These are phyloP conservation scores for Glebionis coronaria DNA, from an alignment of 129 eudicot genomes.

Conservation along the genomic window DNA sequence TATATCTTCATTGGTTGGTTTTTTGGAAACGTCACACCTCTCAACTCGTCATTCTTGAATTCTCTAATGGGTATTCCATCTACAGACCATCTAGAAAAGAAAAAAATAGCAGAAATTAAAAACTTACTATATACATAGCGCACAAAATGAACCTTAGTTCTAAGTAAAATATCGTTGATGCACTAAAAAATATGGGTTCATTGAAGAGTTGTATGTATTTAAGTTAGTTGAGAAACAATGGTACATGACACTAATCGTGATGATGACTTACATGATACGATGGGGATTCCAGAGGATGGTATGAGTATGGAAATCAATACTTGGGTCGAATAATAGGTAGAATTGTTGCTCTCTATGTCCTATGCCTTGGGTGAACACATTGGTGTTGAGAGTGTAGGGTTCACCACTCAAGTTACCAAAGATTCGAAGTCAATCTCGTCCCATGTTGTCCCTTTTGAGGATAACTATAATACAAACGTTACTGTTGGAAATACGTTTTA, in stretches of 20 bases:
- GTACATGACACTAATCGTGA: no score
- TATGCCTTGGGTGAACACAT: conserved; percentile 28
- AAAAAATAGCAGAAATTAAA: neutral
- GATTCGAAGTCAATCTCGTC: conserved; percentile 35
- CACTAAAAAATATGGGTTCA: neutral
- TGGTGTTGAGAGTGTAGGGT: conserved; percentile 32
- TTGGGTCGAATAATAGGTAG: conserved; percentile 34
- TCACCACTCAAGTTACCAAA: conserved; percentile 28
- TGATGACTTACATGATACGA: no score
- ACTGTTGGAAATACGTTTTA: no score
- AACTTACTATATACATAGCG: neutral
- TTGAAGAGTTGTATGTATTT: no score
- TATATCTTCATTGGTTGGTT: no score
- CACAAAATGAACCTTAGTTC: neutral
- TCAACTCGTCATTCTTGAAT: no score
- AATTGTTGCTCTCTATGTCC: conserved; percentile 32
- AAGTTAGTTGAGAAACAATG: neutral
- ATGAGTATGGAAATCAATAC: conserved; percentile 29
- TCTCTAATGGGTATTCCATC: no score
- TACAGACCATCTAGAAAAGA: no score
- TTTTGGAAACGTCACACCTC: no score
- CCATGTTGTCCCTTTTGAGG: conserved; percentile 31
- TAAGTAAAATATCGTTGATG: neutral
- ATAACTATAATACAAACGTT: conserved; percentile 14
- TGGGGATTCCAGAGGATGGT: no score